Evolutionary conservation across 495 filamentous ascomycete genomes (phyloP), one percentile per base, ranked within the genome.

Genomic region (Lophiotrema nucula): DNA sequence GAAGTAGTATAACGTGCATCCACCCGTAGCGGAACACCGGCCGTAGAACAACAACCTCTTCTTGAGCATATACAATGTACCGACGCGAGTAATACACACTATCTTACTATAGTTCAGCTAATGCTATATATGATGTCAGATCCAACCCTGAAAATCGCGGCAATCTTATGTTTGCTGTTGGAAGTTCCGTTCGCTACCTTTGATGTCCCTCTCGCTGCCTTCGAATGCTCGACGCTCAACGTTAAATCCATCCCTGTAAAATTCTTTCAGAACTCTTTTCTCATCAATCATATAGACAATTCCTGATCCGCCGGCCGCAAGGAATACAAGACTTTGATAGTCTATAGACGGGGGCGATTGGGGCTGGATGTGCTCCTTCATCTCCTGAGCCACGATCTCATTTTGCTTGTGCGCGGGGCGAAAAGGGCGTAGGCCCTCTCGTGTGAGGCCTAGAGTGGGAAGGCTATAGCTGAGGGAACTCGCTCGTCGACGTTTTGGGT

Each of bases 371-470:
- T 44, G 41, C 41, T 44, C 12, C 18, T 44, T 15, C 12, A 21
- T 44, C 19, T 44, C 41, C 41, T 44, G 8, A 18, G 41, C 19
- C 41, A 19, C 69, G 2, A 60, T n/a, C n/a, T 54, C 31, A 35
- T 35, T 35, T 35, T 35, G 31, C 31, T 35, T 35, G 31, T 35
- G n/a, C n/a, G 31, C n/a, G 31, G 31, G 31, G 31, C 31, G 31
- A 35, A 35, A 35, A 35, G 31, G 31, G 31, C 31, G 31, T 35
- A 35, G 31, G 31, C n/a, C 31, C n/a, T n/a, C 31, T 35, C 31
- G 31, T 35, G 31, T 35, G 31, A 35, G 31, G 31, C 31, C 8
- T 35, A n/a, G 31, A 35, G 31, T 8, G 31, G 31, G 31, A 35
- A 35, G 31, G 31, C 31, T 35, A n/a, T n/a, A n/a, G n/a, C n/a